A percentile compares a stretch with the other conserved stretches of the same genome.
These are phyloP conservation scores for Saturnispora gosingensis DNA, from an alignment of 805 yeast genomes.

Conservation along the genomic window DNA sequence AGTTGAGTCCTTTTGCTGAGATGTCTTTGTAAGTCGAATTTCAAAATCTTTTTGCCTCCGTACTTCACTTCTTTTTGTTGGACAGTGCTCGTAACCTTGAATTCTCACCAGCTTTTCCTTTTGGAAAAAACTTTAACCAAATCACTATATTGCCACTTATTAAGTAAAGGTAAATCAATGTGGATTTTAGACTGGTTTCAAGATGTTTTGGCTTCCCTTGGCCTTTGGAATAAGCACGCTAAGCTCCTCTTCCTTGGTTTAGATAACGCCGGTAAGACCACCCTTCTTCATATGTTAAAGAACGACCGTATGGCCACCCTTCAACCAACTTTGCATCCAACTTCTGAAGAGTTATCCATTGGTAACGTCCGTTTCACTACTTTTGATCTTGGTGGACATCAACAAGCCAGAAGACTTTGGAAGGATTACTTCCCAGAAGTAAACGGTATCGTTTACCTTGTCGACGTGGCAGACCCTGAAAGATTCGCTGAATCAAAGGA, in stretches of 20 bases:
- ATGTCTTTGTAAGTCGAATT: too few species aligned
- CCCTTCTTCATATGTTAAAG: constrained; percentile 73
- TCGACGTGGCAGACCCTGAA: constrained; percentile 94
- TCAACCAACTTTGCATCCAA: constrained; percentile 97
- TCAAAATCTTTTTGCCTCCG: too few species aligned
- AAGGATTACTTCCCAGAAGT: constrained; percentile 99
- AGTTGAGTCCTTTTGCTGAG: too few species aligned
- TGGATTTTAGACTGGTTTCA: constrained; percentile 41
- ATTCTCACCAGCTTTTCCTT: neutral
- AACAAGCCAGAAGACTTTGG: constrained; percentile 98
- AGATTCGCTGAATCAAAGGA: constrained; percentile 92
- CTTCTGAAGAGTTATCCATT: constrained; percentile 95
- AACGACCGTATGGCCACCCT: constrained; percentile 96
- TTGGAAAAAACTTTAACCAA: neutral
- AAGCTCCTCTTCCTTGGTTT: constrained; percentile 91
- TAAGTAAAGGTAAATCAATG: constrained; percentile 15
- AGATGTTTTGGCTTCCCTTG: constrained; percentile 69
- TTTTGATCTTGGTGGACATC: constrained; percentile 97
- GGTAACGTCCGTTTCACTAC: constrained; percentile 97
- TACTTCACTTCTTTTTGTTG: neutral
- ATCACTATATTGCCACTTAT: neutral
- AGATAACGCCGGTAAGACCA: constrained; percentile 97
- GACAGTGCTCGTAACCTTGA: neutral
- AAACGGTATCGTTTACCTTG: constrained; percentile 91
- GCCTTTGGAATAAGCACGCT: constrained; percentile 91